Evolutionary conservation across 225 moss, liverwort and hornwort species (phyloP).

Genomic region (Antitrichia curtipendula): DNA sequence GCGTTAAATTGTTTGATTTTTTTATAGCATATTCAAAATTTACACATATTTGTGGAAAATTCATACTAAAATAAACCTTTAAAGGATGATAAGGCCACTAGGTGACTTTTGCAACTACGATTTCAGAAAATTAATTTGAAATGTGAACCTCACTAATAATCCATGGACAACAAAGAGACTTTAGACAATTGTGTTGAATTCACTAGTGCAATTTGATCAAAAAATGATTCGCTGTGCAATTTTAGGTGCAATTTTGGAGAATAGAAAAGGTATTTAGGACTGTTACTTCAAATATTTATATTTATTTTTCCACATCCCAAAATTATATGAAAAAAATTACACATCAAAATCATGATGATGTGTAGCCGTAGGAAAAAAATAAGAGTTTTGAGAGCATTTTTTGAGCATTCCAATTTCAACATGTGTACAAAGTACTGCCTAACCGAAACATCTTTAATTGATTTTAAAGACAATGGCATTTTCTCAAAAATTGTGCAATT

Average conservation of each 20-base stretch:
- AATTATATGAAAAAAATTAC: neutral
- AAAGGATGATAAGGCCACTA: fast-evolving
- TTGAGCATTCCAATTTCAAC: neutral
- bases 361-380: neutral
- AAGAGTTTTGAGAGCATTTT: fast-evolving
- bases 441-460: neutral
- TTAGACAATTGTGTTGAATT: neutral
- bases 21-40: neutral
- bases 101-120: neutral
- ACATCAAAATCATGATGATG: neutral
- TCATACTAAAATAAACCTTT: neutral
- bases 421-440: fast-evolving
- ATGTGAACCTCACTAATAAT: fast-evolving
- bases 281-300: fast-evolving
- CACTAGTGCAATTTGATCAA: fast-evolving
- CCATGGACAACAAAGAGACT: neutral
- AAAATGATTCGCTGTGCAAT: fast-evolving
- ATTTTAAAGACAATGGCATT: fast-evolving
- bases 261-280: fast-evolving
- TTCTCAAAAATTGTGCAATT: neutral
- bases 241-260: neutral
- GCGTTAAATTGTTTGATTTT: too few species aligned
- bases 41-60: neutral
- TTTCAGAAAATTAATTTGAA: neutral
- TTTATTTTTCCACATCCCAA: neutral